Evolutionary conservation across 2,329 filamentous ascomycete genomes (phyloP).

Genomic region (Fusarium sambucinum): DNA sequence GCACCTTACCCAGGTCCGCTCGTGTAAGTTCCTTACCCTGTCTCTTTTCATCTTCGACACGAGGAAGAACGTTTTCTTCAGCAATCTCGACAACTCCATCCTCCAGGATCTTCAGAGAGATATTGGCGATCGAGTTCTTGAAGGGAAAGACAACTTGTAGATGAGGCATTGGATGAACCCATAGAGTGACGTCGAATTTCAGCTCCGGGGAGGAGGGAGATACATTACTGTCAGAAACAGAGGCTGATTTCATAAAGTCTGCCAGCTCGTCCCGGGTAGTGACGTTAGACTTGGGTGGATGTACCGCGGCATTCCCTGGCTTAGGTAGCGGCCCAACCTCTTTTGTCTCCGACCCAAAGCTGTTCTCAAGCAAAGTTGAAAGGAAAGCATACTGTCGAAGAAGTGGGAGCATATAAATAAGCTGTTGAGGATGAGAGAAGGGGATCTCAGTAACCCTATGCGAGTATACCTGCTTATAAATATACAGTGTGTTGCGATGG

Average conservation of each 20-base stretch:
- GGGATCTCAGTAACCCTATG: constrained; percentile 75
- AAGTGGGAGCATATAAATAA: constrained; percentile 78
- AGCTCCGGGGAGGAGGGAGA: constrained; percentile 34
- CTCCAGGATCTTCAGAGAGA: constrained; percentile 69
- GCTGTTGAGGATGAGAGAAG: constrained; percentile 82
- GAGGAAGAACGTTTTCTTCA: constrained; percentile 64
- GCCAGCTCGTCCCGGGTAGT: constrained; percentile 52
- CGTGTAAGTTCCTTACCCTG: constrained; percentile 55
- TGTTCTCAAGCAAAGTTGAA: constrained; percentile 71
- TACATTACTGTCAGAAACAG: background rate
- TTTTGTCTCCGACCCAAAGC: constrained; percentile 61
- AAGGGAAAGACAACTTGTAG: constrained; percentile 69
- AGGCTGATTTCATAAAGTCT: constrained; percentile 48
- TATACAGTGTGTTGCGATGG: constrained; percentile 72
- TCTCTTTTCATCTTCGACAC: constrained; percentile 41
- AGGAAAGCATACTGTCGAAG: constrained; percentile 82
- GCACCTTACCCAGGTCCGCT: constrained; percentile 58
- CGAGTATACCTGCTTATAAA: constrained; percentile 80
- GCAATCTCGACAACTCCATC: constrained; percentile 70
- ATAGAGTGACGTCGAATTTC: constrained; percentile 66
- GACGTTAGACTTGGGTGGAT: constrained; percentile 28
- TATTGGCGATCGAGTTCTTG: constrained; percentile 60
- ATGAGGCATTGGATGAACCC: constrained; percentile 62
- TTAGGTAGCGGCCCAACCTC: constrained; percentile 29
- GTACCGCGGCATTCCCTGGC: constrained; percentile 5